A percentile compares a stretch with the other conserved stretches of the same genome.
Evolutionary conservation across 352 stramenopile species (phyloP).

Genomic region (Globisporangium alternatum): DNA sequence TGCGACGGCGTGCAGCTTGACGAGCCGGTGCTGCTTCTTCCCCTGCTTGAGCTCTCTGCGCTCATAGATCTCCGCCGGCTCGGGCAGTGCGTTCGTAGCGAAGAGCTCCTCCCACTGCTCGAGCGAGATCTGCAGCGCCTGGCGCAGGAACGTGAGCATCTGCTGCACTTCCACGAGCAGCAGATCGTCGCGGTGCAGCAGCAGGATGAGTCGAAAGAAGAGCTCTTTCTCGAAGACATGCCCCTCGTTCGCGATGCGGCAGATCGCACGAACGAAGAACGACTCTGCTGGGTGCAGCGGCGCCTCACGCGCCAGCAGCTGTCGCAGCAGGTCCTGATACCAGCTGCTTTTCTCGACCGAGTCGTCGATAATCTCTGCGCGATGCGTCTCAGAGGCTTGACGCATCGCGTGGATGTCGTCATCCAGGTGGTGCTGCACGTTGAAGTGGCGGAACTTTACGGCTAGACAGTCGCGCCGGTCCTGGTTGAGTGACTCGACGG

Average conservation of each 20-base stretch:
- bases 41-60: constrained; percentile 22
- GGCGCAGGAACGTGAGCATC: constrained; percentile 45
- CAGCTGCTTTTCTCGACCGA: constrained; percentile 35
- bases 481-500: constrained; percentile 42
- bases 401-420: constrained; percentile 54
- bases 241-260: constrained; percentile 36
- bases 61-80: constrained; percentile 31
- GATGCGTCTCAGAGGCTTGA: constrained; percentile 37
- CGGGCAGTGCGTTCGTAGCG: constrained; percentile 24
- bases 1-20: constrained; percentile 27
- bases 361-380: constrained; percentile 24
- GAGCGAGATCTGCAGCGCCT: constrained; percentile 27
- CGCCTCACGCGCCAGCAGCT: constrained; percentile 39
- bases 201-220: constrained; percentile 42
- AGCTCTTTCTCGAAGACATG: constrained; percentile 37
- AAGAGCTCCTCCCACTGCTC: constrained; percentile 54
- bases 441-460: constrained; percentile 48
- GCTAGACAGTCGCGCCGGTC: constrained; percentile 53
- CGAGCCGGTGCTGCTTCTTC: constrained; percentile 22
- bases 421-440: constrained; percentile 29
- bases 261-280: constrained; percentile 55
- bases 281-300: constrained; percentile 42
- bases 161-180: constrained; percentile 40
- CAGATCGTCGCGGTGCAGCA: constrained; percentile 51
- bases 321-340: constrained; percentile 52